Evolutionary conservation across 164 flowering plant species (phyloP).

Genomic region (Malania oleifera): DNA sequence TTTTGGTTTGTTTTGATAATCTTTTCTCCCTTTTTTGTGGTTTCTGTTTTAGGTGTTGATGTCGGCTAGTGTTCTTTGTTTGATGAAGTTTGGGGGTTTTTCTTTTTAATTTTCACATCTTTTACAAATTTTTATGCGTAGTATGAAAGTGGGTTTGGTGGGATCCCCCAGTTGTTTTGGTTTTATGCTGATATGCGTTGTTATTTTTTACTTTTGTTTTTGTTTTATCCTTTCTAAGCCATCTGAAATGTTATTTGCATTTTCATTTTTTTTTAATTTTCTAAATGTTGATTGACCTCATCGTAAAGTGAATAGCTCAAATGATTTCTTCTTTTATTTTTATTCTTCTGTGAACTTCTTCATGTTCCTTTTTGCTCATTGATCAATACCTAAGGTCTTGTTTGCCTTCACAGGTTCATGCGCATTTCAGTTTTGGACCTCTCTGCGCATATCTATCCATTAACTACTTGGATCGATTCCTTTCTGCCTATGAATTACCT

Average conservation of each 20-base stretch:
- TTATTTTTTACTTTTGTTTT: background rate
- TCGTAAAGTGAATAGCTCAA: background rate
- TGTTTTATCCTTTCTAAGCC: too few relatives aligned
- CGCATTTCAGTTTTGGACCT: constrained; percentile 70
- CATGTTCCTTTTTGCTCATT: constrained; percentile 5
- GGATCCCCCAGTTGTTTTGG: background rate
- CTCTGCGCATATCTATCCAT: constrained; percentile 62
- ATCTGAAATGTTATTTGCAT: background rate
- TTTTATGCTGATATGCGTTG: constrained; percentile 1
- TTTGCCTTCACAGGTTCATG: constrained; percentile 46
- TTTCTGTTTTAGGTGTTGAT: background rate
- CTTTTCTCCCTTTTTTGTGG: background rate
- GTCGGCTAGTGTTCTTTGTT: background rate
- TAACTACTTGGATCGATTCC: constrained; percentile 85
- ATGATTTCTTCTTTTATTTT: background rate
- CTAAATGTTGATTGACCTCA: constrained; percentile 5
- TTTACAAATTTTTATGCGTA: background rate
- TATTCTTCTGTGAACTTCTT: background rate
- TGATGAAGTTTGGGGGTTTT: background rate
- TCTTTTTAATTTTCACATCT: background rate
- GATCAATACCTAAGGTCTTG: constrained; percentile 10
- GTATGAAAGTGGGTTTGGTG: constrained; percentile 15
- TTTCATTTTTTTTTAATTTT: background rate
- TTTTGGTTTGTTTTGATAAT: background rate
- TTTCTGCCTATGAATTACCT: constrained; percentile 67